phyloP scores from a whole-genome alignment of 2,329 filamentous ascomycete species.

The Ophiognomonia clavigignenti-juglandacearum region DNA sequence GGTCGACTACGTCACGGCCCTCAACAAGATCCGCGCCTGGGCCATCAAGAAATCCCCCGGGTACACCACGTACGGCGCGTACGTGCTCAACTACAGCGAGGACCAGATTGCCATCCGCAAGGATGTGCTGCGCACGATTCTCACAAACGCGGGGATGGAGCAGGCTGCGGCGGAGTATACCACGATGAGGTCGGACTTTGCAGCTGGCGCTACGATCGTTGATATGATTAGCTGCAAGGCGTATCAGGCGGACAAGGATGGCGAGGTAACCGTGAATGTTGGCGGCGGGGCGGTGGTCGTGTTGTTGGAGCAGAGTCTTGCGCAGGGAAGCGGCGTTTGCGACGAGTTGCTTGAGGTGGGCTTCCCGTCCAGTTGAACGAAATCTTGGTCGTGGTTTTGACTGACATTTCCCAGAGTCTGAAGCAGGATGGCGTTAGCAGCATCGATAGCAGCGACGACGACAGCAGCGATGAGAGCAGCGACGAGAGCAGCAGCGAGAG shows the following conservation, averaged over 20 bases:
- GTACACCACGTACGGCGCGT: not conserved
- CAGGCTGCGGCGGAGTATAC: not conserved
- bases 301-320: not conserved
- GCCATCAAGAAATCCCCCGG: conserved; percentile 15
- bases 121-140: not conserved
- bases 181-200: not conserved
- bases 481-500: no score
- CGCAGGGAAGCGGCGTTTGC: not conserved
- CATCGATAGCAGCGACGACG: no score
- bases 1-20: conserved; percentile 40
- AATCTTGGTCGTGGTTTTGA: not conserved
- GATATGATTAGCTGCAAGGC: conserved; percentile 7
- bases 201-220: not conserved
- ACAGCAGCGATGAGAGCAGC: no score
- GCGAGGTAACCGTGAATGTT: not conserved
- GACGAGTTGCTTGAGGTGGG: not conserved
- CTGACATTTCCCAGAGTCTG: no score
- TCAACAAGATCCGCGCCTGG: conserved; percentile 24
- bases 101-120: conserved; percentile 5
- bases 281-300: not conserved
- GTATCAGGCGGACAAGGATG: not conserved
- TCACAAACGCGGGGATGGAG: conserved; percentile 4
- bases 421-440: no score
- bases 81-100: not conserved
- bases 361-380: not conserved